Percentiles rank a stretch among this genome's conserved stretches.
Conservation (phyloP, 1,284 basidiomycete species). For the Omphalotus olearius region DNA sequence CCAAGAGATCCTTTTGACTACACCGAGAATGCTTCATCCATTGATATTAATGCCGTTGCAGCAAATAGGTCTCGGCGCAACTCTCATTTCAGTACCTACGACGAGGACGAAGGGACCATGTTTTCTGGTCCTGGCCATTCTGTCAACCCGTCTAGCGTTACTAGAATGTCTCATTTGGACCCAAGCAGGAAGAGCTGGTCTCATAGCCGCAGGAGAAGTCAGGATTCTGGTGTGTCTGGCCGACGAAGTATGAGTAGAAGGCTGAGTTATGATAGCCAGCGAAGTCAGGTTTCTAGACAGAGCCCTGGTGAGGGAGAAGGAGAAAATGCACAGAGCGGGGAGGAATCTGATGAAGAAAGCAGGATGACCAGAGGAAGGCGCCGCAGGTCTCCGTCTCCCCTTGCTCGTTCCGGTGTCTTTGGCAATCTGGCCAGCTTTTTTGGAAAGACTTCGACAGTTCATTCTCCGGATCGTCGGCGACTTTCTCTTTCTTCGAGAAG, state of each 20-base stretch:
- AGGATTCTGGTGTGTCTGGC: conserved; percentile 34
- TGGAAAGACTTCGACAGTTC: conserved; percentile 38
- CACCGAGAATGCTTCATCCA: conserved; percentile 76
- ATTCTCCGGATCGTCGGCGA: conserved; percentile 39
- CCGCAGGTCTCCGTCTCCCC: conserved; percentile 35
- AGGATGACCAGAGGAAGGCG: conserved; percentile 22
- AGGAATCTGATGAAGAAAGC: conserved; percentile 25
- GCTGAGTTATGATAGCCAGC: conserved; percentile 45
- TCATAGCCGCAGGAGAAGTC: conserved; percentile 47
- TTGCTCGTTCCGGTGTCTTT: conserved; percentile 50
- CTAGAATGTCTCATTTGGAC: conserved; percentile 68
- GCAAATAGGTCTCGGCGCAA: conserved; percentile 55
- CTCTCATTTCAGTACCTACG: conserved; percentile 59
- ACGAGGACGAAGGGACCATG: conserved; percentile 56
- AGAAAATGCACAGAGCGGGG: conserved; percentile 23
- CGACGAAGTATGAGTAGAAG: conserved; percentile 32
- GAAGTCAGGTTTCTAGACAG: conserved; percentile 39
- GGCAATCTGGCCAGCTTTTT: conserved; percentile 72
- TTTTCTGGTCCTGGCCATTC: conserved; percentile 74
- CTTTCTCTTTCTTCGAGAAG: conserved; percentile 55
- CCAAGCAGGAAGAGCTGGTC: conserved; percentile 53
- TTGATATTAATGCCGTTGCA: conserved; percentile 62
- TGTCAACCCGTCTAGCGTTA: conserved; percentile 71
- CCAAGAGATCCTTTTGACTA: conserved; percentile 49
- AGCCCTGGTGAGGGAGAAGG: conserved; percentile 22